Conservation (phyloP, 2,329 filamentous ascomycete species). For the Epichloe elymi region DNA sequence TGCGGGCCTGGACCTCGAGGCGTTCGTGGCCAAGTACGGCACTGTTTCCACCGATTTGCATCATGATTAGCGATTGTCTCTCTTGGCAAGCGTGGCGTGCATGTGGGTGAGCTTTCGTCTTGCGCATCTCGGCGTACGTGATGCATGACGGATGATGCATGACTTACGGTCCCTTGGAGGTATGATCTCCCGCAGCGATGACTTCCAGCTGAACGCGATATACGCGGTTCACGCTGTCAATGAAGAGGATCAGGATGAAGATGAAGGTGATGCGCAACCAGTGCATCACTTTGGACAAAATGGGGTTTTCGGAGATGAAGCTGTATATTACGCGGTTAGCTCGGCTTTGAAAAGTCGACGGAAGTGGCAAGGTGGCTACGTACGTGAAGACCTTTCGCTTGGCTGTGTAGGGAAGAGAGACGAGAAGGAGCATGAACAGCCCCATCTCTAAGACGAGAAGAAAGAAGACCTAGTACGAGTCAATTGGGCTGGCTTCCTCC, state of each 20-base stretch:
- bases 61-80: no score
- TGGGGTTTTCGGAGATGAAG: conserved; percentile 82
- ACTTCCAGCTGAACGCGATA: conserved; percentile 94
- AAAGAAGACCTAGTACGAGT: conserved; percentile 55
- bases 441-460: conserved; percentile 74
- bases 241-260: conserved; percentile 95
- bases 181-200: conserved; percentile 51
- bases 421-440: conserved; percentile 64
- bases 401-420: conserved; percentile 78
- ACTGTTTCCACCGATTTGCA: conserved; percentile 13
- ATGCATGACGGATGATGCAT: neutral
- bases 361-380: conserved; percentile 23
- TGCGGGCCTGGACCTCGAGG: conserved; percentile 96
- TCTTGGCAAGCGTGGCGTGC: neutral
- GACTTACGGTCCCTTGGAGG: conserved; percentile 32
- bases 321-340: conserved; percentile 24
- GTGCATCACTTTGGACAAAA: conserved; percentile 89
- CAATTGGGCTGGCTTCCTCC: conserved; percentile 8
- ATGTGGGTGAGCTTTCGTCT: no score
- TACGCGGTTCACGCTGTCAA: conserved; percentile 90
- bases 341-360: neutral
- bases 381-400: conserved; percentile 75
- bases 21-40: conserved; percentile 81
- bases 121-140: no score
- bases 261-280: conserved; percentile 98